Evolutionary conservation across 345 rosid genomes (phyloP), one percentile per base, ranked within the genome.

Genomic region (Durio zibethinus): DNA sequence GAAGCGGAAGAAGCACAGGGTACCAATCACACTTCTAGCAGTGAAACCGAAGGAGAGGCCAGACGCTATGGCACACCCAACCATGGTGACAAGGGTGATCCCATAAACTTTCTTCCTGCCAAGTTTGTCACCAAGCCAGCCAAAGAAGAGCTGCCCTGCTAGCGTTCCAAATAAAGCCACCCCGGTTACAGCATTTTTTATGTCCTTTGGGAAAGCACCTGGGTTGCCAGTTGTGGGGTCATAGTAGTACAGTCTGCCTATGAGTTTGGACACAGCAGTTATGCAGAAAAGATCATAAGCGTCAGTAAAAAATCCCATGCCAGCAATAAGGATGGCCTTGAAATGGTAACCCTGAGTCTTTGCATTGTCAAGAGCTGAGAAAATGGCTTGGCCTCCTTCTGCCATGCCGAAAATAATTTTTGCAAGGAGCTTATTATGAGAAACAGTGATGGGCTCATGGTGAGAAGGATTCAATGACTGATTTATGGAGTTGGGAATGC

Each of bases 91-190:
- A 20, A 92, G 84, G 21, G 97, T 92, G 50, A 90, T 82, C 5
- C 94, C 97, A 25, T 91, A 93, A 57, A 91, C 98, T 83, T 88
- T 90, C 76, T 89, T 91, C 78, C 97, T 79, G 14, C 97, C 93
- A 5, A 91, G 88, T 76, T 91, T 93, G 77, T 91, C 98, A 0
- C 94, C 97, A 1, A 91, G 90, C 94, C 92, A 89, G 0, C 92
- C 90, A 53, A 89, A 89, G 83, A 87, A 89, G 74, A 89, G 89
- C 50, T 89, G 88, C 35, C 92, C 90, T 7, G 86, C 84, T 20
- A 89, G 57, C 23, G 92, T 87, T 64, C 90, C 87, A 5, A 80
- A 79, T 18, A 88, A 73, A 56, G 94, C 94, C 6, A 88, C 91
- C 2, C 92, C 92, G 4, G 80, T 85, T 20, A 88, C 81, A 14